Conservation (phyloP, 352 stramenopile genomes). For the Phytophthora syringae region DNA sequence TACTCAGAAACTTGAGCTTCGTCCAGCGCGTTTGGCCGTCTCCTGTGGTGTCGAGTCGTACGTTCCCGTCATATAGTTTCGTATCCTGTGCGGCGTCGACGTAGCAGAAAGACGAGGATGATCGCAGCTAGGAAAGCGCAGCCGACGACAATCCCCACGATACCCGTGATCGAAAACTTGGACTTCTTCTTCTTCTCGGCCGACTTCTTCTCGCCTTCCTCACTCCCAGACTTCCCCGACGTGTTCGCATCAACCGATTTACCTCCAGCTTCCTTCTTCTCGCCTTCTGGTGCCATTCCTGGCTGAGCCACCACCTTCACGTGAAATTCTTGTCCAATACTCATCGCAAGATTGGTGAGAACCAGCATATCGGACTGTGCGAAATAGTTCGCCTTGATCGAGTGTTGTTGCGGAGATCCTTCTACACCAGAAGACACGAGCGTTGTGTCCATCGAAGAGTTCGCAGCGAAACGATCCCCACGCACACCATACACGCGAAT, state of each 20-base stretch:
- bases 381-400: constrained; percentile 68
- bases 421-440: constrained; percentile 18
- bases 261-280: constrained; percentile 19
- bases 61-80: constrained; percentile 45
- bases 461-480: constrained; percentile 50
- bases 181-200: constrained; percentile 26
- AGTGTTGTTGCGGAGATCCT: background rate
- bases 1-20: constrained; percentile 14
- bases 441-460: constrained; percentile 59
- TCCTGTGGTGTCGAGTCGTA: background rate
- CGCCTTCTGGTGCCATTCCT: constrained; percentile 20
- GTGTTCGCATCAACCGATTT: constrained; percentile 36
- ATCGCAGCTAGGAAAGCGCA: constrained; percentile 51
- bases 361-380: constrained; percentile 70
- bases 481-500: constrained; percentile 68
- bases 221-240: constrained; percentile 29
- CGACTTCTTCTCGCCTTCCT: constrained; percentile 15
- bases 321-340: constrained; percentile 58
- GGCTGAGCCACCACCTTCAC: constrained; percentile 43
- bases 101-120: constrained; percentile 47
- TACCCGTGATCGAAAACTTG: constrained; percentile 44
- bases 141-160: constrained; percentile 55
- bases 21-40: constrained; percentile 7
- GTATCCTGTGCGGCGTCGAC: constrained; percentile 54
- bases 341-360: constrained; percentile 47